A percentile compares a stretch with the other conserved stretches of the same genome.
phyloP scores from a whole-genome alignment of 2,329 filamentous ascomycete species.

The Penicillium sp. region DNA sequence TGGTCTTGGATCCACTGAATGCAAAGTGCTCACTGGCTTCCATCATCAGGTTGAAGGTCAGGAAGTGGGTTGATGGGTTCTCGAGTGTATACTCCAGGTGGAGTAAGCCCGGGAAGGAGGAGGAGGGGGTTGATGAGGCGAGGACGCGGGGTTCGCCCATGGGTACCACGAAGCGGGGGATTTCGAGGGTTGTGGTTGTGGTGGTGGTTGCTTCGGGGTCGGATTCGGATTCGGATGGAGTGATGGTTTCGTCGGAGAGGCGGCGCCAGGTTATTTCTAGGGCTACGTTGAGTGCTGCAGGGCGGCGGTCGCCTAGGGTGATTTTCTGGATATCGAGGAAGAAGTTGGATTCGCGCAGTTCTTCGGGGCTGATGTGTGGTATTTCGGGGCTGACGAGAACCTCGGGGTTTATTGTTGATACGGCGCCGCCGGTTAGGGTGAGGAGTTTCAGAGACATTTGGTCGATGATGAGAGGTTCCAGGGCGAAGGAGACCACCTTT shows the following conservation, averaged over 20 bases:
- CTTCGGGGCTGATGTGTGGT: conserved; percentile 65
- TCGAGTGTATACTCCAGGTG: conserved; percentile 76
- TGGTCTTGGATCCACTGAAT: conserved; percentile 86
- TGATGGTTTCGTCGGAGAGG: conserved; percentile 41
- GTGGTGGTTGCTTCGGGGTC: no score
- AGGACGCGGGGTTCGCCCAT: conserved; percentile 87
- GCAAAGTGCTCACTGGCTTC: conserved; percentile 91
- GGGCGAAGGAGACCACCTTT: conserved; percentile 75
- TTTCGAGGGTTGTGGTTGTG: conserved; percentile 72
- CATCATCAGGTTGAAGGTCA: conserved; percentile 92
- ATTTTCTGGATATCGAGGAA: conserved; percentile 75
- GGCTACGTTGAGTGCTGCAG: conserved; percentile 74
- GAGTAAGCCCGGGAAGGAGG: conserved; percentile 42
- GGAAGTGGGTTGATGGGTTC: conserved; percentile 91
- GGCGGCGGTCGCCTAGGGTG: conserved; percentile 79
- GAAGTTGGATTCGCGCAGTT: conserved; percentile 75
- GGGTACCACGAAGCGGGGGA: conserved; percentile 81
- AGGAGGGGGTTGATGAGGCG: conserved; percentile 51
- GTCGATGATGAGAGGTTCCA: conserved; percentile 65
- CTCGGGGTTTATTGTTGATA: conserved; percentile 57
- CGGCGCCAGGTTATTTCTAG: conserved; percentile 81
- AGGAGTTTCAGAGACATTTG: conserved; percentile 69
- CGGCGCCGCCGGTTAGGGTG: conserved; percentile 66
- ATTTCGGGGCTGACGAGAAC: conserved; percentile 37
- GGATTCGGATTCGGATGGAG: conserved; percentile 29